Evolutionary conservation across 148 eudicot genomes (phyloP).

Genomic region (Pouteria glomerata): DNA sequence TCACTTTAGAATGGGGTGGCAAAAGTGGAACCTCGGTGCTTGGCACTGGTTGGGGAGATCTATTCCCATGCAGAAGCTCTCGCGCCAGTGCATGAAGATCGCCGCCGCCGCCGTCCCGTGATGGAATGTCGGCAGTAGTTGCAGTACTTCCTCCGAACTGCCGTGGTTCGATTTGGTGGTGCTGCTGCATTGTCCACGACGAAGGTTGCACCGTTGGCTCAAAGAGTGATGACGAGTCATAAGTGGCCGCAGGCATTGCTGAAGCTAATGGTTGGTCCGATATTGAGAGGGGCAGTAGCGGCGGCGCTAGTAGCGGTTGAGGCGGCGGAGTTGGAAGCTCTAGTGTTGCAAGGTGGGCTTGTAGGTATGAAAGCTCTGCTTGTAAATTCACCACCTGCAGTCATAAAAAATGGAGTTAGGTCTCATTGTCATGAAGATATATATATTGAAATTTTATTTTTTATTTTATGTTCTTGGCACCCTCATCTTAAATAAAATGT

Average conservation of each 20-base stretch:
- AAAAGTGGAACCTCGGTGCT: slow-evolving; percentile 24
- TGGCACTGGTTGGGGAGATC: slow-evolving; percentile 25
- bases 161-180: slow-evolving; percentile 21
- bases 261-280: slow-evolving; percentile 43
- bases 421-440: no score
- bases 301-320: slow-evolving; percentile 31
- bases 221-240: slow-evolving; percentile 42
- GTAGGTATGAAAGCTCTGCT: slow-evolving; percentile 80
- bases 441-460: no score
- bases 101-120: slow-evolving; percentile 15
- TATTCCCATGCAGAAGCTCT: slow-evolving; percentile 36
- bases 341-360: slow-evolving; percentile 72
- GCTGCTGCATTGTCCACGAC: slow-evolving; percentile 30
- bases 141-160: slow-evolving; percentile 21
- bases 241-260: slow-evolving; percentile 24
- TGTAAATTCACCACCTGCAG: slow-evolving; percentile 78
- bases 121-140: slow-evolving; percentile 11
- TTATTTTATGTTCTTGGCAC: no score
- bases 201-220: slow-evolving; percentile 39
- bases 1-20: slow-evolving; percentile 38
- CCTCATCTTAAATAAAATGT: no score
- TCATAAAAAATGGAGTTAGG: background rate
- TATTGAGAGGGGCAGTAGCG: slow-evolving; percentile 42
- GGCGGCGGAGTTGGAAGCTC: slow-evolving; percentile 67
- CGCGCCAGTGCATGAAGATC: slow-evolving; percentile 50